These are phyloP conservation scores for Candida sanyaensis DNA, from an alignment of 1,139 yeast genomes.

Conservation along the genomic window DNA sequence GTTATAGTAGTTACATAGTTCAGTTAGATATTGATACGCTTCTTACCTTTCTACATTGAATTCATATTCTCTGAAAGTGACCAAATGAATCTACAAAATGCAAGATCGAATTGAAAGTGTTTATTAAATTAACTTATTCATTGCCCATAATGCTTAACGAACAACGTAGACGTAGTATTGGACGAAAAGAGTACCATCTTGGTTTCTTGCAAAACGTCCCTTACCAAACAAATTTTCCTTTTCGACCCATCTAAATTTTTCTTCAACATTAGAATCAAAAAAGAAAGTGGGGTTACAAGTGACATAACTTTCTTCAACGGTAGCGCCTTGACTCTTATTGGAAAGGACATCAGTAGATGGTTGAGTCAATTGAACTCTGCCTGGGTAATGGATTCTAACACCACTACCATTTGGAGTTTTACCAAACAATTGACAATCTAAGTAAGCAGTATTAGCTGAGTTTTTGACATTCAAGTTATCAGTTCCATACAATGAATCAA, in stretches of 20 bases:
- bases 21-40: not conserved
- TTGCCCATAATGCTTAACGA: conserved; percentile 8
- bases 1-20: no score
- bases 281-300: conserved; percentile 46
- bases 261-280: conserved; percentile 40
- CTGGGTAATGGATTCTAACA: conserved; percentile 45
- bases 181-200: conserved; percentile 41
- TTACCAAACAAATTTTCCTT: conserved; percentile 49
- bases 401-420: conserved; percentile 40
- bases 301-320: conserved; percentile 49
- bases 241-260: conserved; percentile 49
- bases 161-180: conserved; percentile 51
- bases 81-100: no score
- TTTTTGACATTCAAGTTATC: conserved; percentile 46
- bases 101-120: no score
- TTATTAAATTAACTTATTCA: not conserved
- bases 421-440: conserved; percentile 53
- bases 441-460: conserved; percentile 29
- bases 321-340: conserved; percentile 26
- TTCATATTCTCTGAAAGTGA: no score
- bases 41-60: not conserved
- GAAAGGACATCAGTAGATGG: conserved; percentile 34
- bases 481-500: conserved; percentile 32
- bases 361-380: conserved; percentile 41
- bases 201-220: conserved; percentile 54